Evolutionary conservation across 2,329 filamentous ascomycete genomes (phyloP), one percentile per base, ranked within the genome.

Genomic region (Chlorencoelia australis): DNA sequence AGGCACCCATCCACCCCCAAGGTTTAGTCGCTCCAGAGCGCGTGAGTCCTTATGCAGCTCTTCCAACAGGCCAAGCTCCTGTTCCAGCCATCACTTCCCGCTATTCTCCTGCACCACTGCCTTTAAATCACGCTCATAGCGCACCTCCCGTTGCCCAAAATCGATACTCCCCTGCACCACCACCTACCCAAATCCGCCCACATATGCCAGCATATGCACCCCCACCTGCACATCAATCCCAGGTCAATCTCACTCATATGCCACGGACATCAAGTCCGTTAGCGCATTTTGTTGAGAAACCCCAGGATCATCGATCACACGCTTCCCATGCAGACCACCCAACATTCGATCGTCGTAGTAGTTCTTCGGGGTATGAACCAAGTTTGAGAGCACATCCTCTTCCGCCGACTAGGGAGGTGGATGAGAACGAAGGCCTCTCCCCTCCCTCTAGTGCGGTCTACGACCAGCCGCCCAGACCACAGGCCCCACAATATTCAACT

Each of bases 251-350:
- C 26, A 62, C 73, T 30, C 73, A 79, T 49, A 67, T 75, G 43
- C 75, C 76, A 7, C 64, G 76, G 44, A 80, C 76, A 2, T 80
- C 75, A 2, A 81, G 76, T 45, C 76, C 76, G 1, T 56, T 80
- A 40, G 75, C 75, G 5, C 73, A 80, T 47, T 79, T 40, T 76
- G n/a, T n/a, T 40, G 75, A 79, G 52, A 63, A 66, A 33, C 49
- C 34, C 25, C 47, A 48, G 41, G 50, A 56, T 18, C 36, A 28
- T 15, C 40, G 50, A 13, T 37, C 44, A 20, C 37, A 47, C 29
- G 40, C 38, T 14, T 33, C 37, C 16, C 37, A 46, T n/a, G 40
- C 39, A 24, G 69, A 73, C n/a, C 45, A 44, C 11, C 43, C 54
- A n/a, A 52, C 62, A 24, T 47, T 59, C n/a, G 64, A 70, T 39